Evolutionary conservation across 2,329 filamentous ascomycete genomes (phyloP), one percentile per base, ranked within the genome.

Genomic region (Cladosporium cucumerinum): DNA sequence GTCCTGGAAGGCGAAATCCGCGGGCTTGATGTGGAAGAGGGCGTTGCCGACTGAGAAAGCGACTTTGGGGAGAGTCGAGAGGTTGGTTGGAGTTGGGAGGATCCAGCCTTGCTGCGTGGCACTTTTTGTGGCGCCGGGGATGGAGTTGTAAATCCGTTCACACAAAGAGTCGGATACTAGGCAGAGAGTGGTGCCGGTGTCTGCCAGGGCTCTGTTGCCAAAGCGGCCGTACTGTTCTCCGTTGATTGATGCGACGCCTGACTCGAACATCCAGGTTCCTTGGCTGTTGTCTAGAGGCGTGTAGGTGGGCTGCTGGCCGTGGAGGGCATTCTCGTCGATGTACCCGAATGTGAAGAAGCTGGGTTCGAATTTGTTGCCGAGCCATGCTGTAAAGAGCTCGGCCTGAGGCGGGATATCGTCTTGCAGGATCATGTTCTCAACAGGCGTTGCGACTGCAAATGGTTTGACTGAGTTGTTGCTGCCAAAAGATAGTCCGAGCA

Each of bases 261-360:
- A 89, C 6, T 81, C 73, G 73, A 91, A 86, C 74, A 84, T 79
- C 89, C 89, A 92, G 79, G 90, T 90, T 25, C 89, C 89, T 63
- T 86, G 76, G 1, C 81, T 84, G 65, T 84, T 86, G 76, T 91
- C 86, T 57, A 92, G 77, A 14, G 83, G 79, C 0, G 85, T 83
- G 77, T 87, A 92, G 68, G 81, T 75, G 66, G 72, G 66, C 16
- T 66, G 61, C 14, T 69, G 67, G 3, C 80, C 79, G 63, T 79
- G 81, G 57, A 90, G 80, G 0, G 85, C 82, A n/a, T 84, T 82
- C 68, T 88, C 73, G 71, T 91, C 89, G 71, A 92, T 88, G 75
- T 82, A 89, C 23, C 89, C 89, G 68, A 92, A 91, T 1, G 89
- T 91, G 78, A 89, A 92, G 79, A 90, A 92, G 0, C 76, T 86